Evolutionary conservation across 163 green algal genomes (phyloP), one percentile per base, ranked within the genome.

Genomic region (Smithsoniella earleae): DNA sequence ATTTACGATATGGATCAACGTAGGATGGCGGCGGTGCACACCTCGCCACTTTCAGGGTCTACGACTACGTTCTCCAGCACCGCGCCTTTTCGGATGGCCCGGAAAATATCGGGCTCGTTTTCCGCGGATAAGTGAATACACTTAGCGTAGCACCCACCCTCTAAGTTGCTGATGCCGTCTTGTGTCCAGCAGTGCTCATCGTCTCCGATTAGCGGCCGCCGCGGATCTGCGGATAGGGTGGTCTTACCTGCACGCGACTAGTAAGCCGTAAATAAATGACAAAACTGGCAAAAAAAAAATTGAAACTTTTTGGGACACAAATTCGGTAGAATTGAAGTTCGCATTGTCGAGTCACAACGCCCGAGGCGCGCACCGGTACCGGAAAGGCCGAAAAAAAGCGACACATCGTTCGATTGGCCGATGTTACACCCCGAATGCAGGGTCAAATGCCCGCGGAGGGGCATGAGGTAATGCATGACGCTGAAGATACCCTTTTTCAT

Each of bases 71-170:
- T 87, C 75, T 87, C 82, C 38, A 87, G 27, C 2, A 87, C 76
- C n/a, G 80, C 31, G 30, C 77, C 73, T 25, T 54, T 75, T 22
- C 73, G 58, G 8, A 82, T 73, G 28, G 78, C 78, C 5, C 73
- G 8, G 25, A 73, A 79, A 25, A 82, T 84, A 18, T 78, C 74
- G 55, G 74, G 76, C 74, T 81, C 76, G 4, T 58, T 66, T 27
- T 63, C 58, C 20, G 4, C 33, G 3, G 40, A 80, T 34, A 87
- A 55, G 27, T 83, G 62, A 43, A 87, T 87, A 66, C 49, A 81
- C 78, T 87, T 87, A 13, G 82, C 82, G 52, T 87, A 87, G 75
- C 82, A 87, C 6, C 82, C 82, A 22, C 82, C 82, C 74, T 87
- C 82, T 5, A 87, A 78, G 52, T 87, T 87, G 34, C 69, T 83